Evolutionary conservation across 257 asterid genomes (phyloP), one percentile per base, ranked within the genome.

Genomic region (Salvia hispanica): DNA sequence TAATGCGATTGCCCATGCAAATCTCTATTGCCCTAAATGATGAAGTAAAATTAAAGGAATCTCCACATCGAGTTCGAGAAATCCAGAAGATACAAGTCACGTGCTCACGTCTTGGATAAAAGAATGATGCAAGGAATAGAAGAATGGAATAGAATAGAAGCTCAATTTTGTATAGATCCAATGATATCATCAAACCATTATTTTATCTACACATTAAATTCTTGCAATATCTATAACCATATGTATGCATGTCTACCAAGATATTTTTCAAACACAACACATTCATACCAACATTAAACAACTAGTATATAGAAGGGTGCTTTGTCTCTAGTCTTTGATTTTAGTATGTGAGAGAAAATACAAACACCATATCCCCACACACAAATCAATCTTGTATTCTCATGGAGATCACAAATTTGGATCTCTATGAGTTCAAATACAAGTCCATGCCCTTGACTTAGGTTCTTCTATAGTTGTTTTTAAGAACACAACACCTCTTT

Each of bases 401-500:
- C 75, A 69, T 78, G 25, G 86, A 79, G 88, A 85, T 83, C 80
- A 72, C 73, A 81, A 84, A 79, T 82, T 82, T 85, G 84, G 84
- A 79, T 14, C 75, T 72, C 62, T 44, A 65, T 50, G 64, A 65
- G 47, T 54, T 46, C 60, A 61, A 45, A 8, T 68, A 61, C 64
- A 64, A 79, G 65, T 73, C 81, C 74, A 75, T 66, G 78, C 47
- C 76, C 79, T 70, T 75, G 73, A 75, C 82, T 74, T 77, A 50
- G 74, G 76, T 76, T 77, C 76, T 76, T 77, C 76, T 40, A 46
- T 2, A 18, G 9, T 72, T 47, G 11, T 16, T 67, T 70, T 63
- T 45, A 42, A 70, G 67, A 48, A 54, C 40, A 66, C 13, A 69
- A 13, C 25, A 43, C 33, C 66, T 25, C 69, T 61, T 9, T 34